phyloP scores from a whole-genome alignment of 2,329 filamentous ascomycete genomes.

The Diaporthe caulivora region DNA sequence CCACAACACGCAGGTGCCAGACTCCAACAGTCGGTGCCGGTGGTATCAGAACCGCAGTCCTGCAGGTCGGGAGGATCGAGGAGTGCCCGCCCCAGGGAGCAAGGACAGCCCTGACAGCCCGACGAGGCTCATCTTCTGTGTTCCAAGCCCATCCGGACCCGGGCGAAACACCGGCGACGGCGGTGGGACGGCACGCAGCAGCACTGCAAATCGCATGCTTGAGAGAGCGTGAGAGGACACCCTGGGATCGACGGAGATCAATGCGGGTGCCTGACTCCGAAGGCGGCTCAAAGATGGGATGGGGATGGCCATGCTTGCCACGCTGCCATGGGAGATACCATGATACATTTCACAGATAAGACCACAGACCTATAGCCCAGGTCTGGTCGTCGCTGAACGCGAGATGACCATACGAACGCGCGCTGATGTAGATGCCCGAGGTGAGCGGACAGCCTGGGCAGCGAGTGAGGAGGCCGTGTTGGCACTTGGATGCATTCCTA shows the following conservation, averaged over 20 bases:
- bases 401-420: neutral
- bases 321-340: conserved; percentile 1
- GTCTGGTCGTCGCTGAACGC: neutral
- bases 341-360: neutral
- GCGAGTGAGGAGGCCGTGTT: neutral
- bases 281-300: conserved; percentile 17
- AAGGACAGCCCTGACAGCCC: conserved; percentile 6
- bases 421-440: neutral
- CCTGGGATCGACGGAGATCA: neutral
- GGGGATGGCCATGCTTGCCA: conserved; percentile 23
- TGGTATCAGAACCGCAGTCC: conserved; percentile 10
- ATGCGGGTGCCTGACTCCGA: conserved; percentile 29
- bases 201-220: neutral
- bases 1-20: neutral
- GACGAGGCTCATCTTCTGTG: conserved; percentile 3
- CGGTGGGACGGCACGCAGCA: conserved; percentile 6
- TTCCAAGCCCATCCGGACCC: neutral
- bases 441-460: neutral
- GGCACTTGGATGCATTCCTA: neutral
- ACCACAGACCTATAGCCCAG: conserved; percentile 21
- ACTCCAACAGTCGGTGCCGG: neutral
- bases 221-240: neutral
- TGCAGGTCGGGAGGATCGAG: neutral
- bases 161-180: conserved; percentile 17
- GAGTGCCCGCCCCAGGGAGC: neutral